These are phyloP conservation scores for Tremella mesenterica DNA, from an alignment of 768 basidiomycete genomes.

Conservation along the genomic window DNA sequence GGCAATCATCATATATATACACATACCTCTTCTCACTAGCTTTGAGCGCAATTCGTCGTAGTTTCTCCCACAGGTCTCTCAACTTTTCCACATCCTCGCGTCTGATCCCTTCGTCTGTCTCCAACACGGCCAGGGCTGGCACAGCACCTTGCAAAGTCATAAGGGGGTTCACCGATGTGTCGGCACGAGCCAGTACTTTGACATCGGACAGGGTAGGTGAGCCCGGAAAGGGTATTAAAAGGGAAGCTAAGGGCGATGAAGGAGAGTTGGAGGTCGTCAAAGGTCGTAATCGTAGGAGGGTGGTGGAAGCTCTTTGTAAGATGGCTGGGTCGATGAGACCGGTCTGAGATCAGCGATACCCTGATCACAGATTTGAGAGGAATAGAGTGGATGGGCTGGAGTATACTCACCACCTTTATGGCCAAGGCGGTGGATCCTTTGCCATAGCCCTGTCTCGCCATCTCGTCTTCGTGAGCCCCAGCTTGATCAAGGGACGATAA, in stretches of 20 bases:
- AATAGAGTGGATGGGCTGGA: not conserved
- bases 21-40: slow-evolving; percentile 50
- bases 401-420: slow-evolving; percentile 60
- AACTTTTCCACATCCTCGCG: slow-evolving; percentile 56
- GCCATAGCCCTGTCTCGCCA: slow-evolving; percentile 48
- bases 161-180: slow-evolving; percentile 12
- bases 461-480: slow-evolving; percentile 65
- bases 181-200: slow-evolving; percentile 51
- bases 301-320: slow-evolving; percentile 41
- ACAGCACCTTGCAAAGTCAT: slow-evolving; percentile 25
- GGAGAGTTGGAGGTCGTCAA: slow-evolving; percentile 22
- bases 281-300: slow-evolving; percentile 39
- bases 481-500: slow-evolving; percentile 66
- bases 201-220: slow-evolving; percentile 43
- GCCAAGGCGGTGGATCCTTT: slow-evolving; percentile 57
- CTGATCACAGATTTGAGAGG: not conserved
- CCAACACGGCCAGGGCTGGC: slow-evolving; percentile 28
- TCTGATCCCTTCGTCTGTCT: slow-evolving; percentile 47
- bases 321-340: slow-evolving; percentile 43
- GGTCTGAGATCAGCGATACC: slow-evolving; percentile 5
- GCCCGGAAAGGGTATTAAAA: slow-evolving; percentile 44
- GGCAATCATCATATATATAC: slow-evolving; percentile 55
- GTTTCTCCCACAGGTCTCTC: slow-evolving; percentile 55
- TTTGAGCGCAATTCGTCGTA: slow-evolving; percentile 57
- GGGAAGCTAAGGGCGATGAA: slow-evolving; percentile 16